Percentiles rank a stretch among this genome's conserved stretches.
phyloP scores from a whole-genome alignment of 257 asterid genomes.

The Phtheirospermum japonicum region DNA sequence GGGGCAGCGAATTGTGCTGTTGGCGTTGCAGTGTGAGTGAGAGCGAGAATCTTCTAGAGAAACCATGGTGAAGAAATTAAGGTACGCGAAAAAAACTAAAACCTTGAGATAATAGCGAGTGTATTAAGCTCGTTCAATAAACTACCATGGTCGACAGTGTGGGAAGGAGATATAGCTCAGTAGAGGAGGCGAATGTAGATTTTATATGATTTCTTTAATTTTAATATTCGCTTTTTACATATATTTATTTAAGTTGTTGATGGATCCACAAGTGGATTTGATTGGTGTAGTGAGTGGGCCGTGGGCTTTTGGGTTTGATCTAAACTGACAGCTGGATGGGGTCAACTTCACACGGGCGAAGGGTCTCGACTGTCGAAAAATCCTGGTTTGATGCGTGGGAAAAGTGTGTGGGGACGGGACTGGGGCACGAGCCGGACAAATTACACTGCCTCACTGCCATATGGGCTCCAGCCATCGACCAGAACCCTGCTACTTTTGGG shows the following conservation, averaged over 20 bases:
- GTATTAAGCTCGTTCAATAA: neutral
- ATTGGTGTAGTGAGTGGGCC: slow-evolving; percentile 2
- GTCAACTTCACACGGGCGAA: slow-evolving; percentile 14
- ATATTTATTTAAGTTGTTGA: neutral
- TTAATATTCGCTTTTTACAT: neutral
- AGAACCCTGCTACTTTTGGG: no score
- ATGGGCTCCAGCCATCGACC: no score
- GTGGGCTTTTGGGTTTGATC: neutral
- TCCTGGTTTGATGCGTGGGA: neutral
- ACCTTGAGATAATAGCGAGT: neutral
- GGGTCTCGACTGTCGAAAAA: neutral
- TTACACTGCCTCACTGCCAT: no score
- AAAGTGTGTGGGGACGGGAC: slow-evolving; percentile 4
- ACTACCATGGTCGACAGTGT: neutral
- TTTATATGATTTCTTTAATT: neutral
- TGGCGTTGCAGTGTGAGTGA: slow-evolving; percentile 6
- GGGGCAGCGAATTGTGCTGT: slow-evolving; percentile 11
- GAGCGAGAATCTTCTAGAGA: neutral
- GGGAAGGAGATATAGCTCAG: neutral
- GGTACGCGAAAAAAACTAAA: neutral
- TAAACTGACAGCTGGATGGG: slow-evolving; percentile 26
- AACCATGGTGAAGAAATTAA: neutral
- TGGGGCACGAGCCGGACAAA: neutral
- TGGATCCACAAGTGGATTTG: slow-evolving; percentile 5
- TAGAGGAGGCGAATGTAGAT: neutral